Percentiles rank a stretch among this genome's conserved stretches.
These are phyloP conservation scores for Pichia paraexigua DNA, from an alignment of 805 yeast genomes.

Conservation along the genomic window DNA sequence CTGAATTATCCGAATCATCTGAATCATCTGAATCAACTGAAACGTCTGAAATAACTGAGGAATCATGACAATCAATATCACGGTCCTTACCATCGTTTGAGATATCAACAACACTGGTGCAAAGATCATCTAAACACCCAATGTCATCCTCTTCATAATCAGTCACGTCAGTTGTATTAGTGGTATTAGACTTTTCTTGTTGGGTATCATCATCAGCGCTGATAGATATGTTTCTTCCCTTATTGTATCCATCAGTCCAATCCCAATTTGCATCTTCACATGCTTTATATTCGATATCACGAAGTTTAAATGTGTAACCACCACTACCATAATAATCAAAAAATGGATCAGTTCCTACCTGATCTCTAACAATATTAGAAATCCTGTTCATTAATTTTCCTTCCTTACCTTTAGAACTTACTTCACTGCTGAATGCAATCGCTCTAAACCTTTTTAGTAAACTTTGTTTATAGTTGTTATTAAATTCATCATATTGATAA, in stretches of 20 bases:
- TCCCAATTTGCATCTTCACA: not conserved
- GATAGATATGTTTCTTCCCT: too few species aligned
- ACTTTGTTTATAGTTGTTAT: not conserved
- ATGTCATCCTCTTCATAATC: not conserved
- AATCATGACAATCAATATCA: not conserved
- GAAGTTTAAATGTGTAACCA: not conserved
- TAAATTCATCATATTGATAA: not conserved
- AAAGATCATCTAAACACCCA: too few species aligned
- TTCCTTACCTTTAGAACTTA: too few species aligned
- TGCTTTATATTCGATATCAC: not conserved
- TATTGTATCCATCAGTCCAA: not conserved
- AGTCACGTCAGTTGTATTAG: not conserved
- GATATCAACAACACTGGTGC: not conserved
- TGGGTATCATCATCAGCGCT: too few species aligned
- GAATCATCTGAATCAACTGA: too few species aligned
- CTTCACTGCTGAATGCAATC: not conserved
- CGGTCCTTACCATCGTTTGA: not conserved
- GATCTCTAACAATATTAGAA: not conserved
- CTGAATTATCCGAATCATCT: too few species aligned
- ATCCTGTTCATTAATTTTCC: not conserved
- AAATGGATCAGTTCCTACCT: not conserved
- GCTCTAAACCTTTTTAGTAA: not conserved
- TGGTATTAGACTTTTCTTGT: not conserved
- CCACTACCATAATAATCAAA: not conserved
- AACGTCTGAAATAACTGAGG: too few species aligned